These are phyloP conservation scores for Phytomonas francai DNA, from an alignment of 208 protist species.

Conservation along the genomic window DNA sequence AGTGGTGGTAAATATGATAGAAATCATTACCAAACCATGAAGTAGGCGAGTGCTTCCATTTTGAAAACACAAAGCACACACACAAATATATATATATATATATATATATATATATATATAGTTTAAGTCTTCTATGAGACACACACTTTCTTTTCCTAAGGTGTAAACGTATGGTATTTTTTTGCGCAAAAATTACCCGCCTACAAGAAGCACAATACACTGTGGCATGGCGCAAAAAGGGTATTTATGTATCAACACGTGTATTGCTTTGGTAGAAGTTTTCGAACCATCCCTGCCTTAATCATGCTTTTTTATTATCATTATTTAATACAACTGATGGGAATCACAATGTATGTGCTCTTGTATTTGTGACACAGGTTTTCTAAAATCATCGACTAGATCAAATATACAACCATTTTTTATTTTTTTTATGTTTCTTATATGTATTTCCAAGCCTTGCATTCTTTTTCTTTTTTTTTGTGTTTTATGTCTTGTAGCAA, in stretches of 20 bases:
- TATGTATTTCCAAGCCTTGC: background rate
- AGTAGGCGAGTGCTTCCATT: background rate
- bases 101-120: background rate
- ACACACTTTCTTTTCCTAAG: background rate
- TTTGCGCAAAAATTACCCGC: background rate
- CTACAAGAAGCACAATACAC: background rate
- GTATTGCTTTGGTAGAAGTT: background rate
- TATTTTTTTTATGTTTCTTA: constrained; percentile 1
- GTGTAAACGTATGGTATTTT: background rate
- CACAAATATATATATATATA: too few species aligned
- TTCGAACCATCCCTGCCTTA: background rate
- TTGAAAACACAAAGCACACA: background rate
- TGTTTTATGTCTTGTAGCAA: background rate
- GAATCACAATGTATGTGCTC: background rate
- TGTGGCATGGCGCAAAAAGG: background rate
- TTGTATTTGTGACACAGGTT: background rate
- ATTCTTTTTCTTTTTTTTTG: constrained; percentile 9
- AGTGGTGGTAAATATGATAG: background rate
- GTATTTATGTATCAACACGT: background rate
- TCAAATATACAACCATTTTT: constrained; percentile 2
- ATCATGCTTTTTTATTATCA: background rate
- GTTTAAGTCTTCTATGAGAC: background rate
- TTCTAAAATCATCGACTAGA: background rate
- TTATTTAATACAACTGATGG: background rate
- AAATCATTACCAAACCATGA: background rate